Conservation (phyloP, 1,284 basidiomycete species). For the Ustanciosporium gigantosporum region DNA sequence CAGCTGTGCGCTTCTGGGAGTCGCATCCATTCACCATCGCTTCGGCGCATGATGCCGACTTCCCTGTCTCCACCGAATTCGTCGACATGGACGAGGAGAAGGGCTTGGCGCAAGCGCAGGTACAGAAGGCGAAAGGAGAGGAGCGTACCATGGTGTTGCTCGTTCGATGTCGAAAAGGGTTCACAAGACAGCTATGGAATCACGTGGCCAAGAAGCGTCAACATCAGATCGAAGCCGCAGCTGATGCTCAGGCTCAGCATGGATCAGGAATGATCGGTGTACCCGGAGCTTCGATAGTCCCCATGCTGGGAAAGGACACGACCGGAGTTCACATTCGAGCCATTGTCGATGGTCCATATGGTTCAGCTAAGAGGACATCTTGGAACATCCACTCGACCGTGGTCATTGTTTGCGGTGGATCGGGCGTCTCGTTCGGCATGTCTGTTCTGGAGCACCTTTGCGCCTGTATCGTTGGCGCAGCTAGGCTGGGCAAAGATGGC, state of each 20-base stretch:
- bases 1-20: constrained; percentile 71
- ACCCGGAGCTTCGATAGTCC: constrained; percentile 45
- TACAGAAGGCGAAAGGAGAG: constrained; percentile 60
- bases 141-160: constrained; percentile 72
- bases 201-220: constrained; percentile 49
- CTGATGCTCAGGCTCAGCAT: constrained; percentile 39
- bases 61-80: constrained; percentile 37
- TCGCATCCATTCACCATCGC: constrained; percentile 82
- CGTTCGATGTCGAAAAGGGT: constrained; percentile 75
- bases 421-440: constrained; percentile 77
- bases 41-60: constrained; percentile 68
- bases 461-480: constrained; percentile 65
- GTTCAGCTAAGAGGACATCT: constrained; percentile 70
- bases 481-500: constrained; percentile 34
- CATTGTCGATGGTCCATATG: constrained; percentile 77
- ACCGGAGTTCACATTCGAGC: constrained; percentile 70
- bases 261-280: constrained; percentile 16
- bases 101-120: constrained; percentile 8
- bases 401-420: constrained; percentile 76
- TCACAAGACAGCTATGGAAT: constrained; percentile 77
- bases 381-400: constrained; percentile 71
- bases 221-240: constrained; percentile 43
- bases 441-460: constrained; percentile 75
- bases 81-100: constrained; percentile 37
- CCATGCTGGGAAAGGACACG: constrained; percentile 37